Conservation (phyloP, 768 basidiomycete genomes). For the Filobasidium wieringae region DNA sequence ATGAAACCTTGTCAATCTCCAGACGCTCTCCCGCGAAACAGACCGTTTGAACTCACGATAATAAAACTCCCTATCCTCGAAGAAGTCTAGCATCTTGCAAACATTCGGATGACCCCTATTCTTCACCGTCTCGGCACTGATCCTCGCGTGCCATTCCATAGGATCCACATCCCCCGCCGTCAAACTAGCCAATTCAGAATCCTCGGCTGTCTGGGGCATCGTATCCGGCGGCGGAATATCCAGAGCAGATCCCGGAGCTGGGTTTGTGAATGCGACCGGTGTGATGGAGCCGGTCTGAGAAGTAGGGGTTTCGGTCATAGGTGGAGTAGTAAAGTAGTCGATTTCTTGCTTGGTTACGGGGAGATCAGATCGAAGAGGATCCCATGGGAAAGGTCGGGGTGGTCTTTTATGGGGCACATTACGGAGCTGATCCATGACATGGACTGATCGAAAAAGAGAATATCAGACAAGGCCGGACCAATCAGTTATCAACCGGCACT, state of each 20-base stretch:
- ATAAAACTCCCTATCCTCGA: conserved; percentile 92
- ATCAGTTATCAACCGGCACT: conserved; percentile 44
- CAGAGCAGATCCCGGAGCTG: not conserved
- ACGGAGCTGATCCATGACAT: conserved; percentile 40
- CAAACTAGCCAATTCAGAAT: conserved; percentile 37
- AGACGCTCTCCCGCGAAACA: too few relatives aligned
- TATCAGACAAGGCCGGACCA: not conserved
- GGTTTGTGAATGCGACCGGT: not conserved
- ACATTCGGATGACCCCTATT: conserved; percentile 81
- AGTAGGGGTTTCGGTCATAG: not conserved
- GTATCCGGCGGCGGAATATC: not conserved
- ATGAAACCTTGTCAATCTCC: too few relatives aligned
- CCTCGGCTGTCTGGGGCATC: conserved; percentile 32
- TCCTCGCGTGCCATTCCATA: conserved; percentile 4
- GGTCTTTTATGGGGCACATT: conserved; percentile 47
- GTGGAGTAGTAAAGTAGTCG: conserved; percentile 1
- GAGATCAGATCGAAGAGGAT: conserved; percentile 43
- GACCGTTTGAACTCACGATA: conserved; percentile 45
- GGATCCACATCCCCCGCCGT: conserved; percentile 42
- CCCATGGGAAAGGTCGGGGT: conserved; percentile 66
- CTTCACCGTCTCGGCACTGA: conserved; percentile 3
- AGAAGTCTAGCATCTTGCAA: conserved; percentile 87
- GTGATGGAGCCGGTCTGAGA: conserved; percentile 1
- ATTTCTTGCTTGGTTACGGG: not conserved
- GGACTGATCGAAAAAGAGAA: conserved; percentile 19